A percentile compares a stretch with the other conserved stretches of the same genome.
Conservation (phyloP, 2,329 filamentous ascomycete genomes). For the Escovopsis weberi region DNA sequence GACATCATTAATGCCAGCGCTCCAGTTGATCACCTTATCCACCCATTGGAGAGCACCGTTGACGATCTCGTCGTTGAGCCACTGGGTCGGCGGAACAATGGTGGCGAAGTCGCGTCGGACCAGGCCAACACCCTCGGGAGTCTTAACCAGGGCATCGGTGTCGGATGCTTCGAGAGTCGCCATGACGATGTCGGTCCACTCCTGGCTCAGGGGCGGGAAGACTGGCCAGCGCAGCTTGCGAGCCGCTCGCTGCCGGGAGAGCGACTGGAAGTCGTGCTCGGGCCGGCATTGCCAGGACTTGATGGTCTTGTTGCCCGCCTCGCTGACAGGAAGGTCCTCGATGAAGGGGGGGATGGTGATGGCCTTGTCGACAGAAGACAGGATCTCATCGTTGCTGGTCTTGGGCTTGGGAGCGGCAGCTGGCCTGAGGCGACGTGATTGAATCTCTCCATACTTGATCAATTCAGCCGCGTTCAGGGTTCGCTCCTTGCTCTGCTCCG, state of each 20-base stretch:
- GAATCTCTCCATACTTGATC: neutral
- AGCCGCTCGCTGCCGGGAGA: neutral
- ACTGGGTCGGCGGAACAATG: conserved; percentile 40
- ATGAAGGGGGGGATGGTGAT: neutral
- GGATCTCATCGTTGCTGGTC: neutral
- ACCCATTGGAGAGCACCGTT: conserved; percentile 51
- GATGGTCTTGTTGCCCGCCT: neutral
- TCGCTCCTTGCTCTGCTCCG: conserved; percentile 4
- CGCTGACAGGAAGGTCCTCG: neutral
- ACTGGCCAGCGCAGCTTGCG: neutral
- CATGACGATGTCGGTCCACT: neutral
- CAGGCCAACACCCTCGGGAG: conserved; percentile 36
- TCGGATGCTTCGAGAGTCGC: neutral
- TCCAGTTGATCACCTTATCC: conserved; percentile 41
- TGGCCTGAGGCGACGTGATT: neutral
- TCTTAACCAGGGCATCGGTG: conserved; percentile 24
- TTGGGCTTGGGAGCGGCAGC: too few species aligned
- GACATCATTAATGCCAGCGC: conserved; percentile 35
- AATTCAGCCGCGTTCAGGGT: neutral
- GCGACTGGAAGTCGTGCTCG: neutral
- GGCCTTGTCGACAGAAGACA: neutral
- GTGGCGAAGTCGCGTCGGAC: conserved; percentile 45
- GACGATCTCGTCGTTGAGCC: conserved; percentile 68
- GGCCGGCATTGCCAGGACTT: neutral
- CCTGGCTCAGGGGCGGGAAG: neutral